A percentile compares a stretch with the other conserved stretches of the same genome.
These are phyloP conservation scores for Cyclostephanos tholiformis DNA, from an alignment of 108 stramenopile genomes.

Conservation along the genomic window DNA sequence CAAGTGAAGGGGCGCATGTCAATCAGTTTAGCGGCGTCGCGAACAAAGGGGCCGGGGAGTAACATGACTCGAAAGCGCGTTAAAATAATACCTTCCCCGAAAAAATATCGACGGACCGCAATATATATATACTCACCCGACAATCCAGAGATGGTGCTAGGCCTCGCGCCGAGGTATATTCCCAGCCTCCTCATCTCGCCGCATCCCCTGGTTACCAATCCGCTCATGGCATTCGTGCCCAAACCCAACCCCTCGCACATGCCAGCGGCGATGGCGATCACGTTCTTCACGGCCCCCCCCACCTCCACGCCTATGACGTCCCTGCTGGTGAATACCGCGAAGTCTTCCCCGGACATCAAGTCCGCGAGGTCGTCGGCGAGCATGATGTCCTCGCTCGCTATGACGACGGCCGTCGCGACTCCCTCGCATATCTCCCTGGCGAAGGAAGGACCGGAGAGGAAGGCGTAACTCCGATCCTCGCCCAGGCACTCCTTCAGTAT, in stretches of 20 bases:
- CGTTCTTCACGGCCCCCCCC: slow-evolving; percentile 97
- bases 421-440: slow-evolving; percentile 94
- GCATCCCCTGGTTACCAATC: slow-evolving; percentile 94
- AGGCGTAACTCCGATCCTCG: slow-evolving; percentile 86
- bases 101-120: no score
- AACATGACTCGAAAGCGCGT: no score
- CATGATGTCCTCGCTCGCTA: slow-evolving; percentile 89
- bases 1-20: no score
- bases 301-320: slow-evolving; percentile 96
- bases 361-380: slow-evolving; percentile 89
- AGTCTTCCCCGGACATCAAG: slow-evolving; percentile 79
- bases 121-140: slow-evolving; percentile 85
- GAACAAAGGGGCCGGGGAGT: no score
- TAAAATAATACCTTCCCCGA: no score
- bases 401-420: slow-evolving; percentile 93
- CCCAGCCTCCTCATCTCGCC: slow-evolving; percentile 95
- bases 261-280: slow-evolving; percentile 96
- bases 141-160: slow-evolving; percentile 89
- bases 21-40: no score
- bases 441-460: slow-evolving; percentile 94
- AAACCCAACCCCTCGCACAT: slow-evolving; percentile 97
- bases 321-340: slow-evolving; percentile 86
- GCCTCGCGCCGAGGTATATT: slow-evolving; percentile 81
- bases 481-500: slow-evolving; percentile 88
- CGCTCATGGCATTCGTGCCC: slow-evolving; percentile 97